phyloP scores from a whole-genome alignment of 352 stramenopile genomes.

The Phytophthora agathidicida region DNA sequence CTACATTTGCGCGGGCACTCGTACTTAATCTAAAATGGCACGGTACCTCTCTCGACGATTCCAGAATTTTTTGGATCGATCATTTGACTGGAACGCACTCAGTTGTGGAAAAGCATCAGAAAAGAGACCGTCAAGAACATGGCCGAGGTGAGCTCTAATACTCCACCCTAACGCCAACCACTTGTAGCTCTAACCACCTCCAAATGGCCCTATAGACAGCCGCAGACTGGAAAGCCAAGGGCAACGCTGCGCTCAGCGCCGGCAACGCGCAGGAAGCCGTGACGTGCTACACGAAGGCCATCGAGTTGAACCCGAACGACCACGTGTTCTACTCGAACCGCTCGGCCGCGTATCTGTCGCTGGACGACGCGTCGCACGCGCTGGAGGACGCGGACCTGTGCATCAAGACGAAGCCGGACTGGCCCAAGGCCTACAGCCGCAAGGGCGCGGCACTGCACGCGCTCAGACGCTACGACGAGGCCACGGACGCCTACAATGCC shows the following conservation, averaged over 20 bases:
- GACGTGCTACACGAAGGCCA: conserved; percentile 96
- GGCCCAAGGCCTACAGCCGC: conserved; percentile 97
- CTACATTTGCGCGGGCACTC: too few species aligned
- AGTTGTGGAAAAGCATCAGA: conserved; percentile 27
- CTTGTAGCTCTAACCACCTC: neutral
- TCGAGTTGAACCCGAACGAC: conserved; percentile 94
- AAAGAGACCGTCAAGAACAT: conserved; percentile 16
- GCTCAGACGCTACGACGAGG: conserved; percentile 89
- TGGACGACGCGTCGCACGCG: conserved; percentile 92
- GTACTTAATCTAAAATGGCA: too few species aligned
- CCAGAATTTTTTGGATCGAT: conserved; percentile 33
- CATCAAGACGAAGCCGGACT: conserved; percentile 94
- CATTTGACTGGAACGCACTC: conserved; percentile 26
- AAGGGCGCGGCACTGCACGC: conserved; percentile 98
- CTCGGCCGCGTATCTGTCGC: conserved; percentile 97
- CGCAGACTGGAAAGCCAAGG: conserved; percentile 93
- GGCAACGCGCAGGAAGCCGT: conserved; percentile 96
- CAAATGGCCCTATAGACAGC: conserved; percentile 30
- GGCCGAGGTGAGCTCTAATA: conserved; percentile 23
- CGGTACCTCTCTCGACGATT: conserved; percentile 23
- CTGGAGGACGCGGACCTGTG: conserved; percentile 97
- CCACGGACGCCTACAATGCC: conserved; percentile 82
- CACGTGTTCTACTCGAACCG: conserved; percentile 99
- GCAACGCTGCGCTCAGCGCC: conserved; percentile 95
- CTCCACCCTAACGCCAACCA: too few species aligned